Evolutionary conservation across 1,284 basidiomycete species (phyloP), one percentile per base, ranked within the genome.

Genomic region (Cystobasidiaceae sp.): DNA sequence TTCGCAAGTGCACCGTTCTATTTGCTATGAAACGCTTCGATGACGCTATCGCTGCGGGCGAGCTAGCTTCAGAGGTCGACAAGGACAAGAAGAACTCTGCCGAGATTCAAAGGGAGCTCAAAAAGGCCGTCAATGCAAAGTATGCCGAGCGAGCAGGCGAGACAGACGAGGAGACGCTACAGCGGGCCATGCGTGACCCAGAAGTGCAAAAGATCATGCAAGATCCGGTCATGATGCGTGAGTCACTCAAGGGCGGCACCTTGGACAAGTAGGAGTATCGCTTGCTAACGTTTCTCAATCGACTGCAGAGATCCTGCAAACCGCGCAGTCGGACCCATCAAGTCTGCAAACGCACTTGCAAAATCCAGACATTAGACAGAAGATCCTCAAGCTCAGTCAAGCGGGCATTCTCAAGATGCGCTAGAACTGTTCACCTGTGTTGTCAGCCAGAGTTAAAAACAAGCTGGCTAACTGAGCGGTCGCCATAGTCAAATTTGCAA

Each of bases 261-360:
- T 33, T 28, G 5, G 15, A 6, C 5, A 21, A 52, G 61, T 34
- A 28, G 41, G n/a, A 23, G 41, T 43, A 11, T 17, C 17, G 4
- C 15, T 15, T 6, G 34, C n/a, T 45, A 27, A 27, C 21, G 58
- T 54, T 33, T 45, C 19, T 11, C 11, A 19, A 11, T 30, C n/a
- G n/a, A n/a, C n/a, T n/a, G n/a, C 56, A 51, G 50, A 71, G 73
- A 97, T 99, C 71, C 78, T 98, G 72, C 87, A 93, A 76, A 93
- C 98, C 79, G 92, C 93, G 4, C 96, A 99, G 79, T 76, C 80
- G 51, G 87, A 97, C 78, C 94, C 96, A 2, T 81, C 84, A 32
- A 91, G 93, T 17, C 80, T 99, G 67, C 89, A 92, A 78, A 91
- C 97, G 71, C 94, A 98, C 79, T 90, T 98, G 89, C 92, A 93